Percentiles rank a stretch among this genome's conserved stretches.
These are phyloP conservation scores for Aethionema arabicum DNA, from an alignment of 345 rosid species.

Conservation along the genomic window DNA sequence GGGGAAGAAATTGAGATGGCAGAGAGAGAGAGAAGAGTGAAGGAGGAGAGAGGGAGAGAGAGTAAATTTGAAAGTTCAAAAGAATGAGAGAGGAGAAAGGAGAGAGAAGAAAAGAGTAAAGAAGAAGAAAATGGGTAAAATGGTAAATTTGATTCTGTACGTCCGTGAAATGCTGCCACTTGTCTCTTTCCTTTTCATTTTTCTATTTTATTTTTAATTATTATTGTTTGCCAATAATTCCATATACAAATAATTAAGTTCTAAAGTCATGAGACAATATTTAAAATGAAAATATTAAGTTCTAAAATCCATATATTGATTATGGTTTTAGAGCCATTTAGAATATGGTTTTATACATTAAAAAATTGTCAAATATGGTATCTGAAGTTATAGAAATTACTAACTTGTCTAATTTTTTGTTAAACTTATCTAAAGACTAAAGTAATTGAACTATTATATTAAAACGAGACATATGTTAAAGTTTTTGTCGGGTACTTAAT, in stretches of 20 bases:
- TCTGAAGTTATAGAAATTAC: no score
- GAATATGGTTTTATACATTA: no score
- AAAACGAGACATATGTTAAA: no score
- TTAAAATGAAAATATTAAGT: no score
- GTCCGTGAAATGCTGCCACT: slow-evolving; percentile 39
- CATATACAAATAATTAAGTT: neutral
- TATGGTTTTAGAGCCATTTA: no score
- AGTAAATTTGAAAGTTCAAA: slow-evolving; percentile 60
- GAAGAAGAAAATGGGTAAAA: neutral
- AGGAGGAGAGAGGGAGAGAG: neutral
- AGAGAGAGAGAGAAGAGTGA: slow-evolving; percentile 31
- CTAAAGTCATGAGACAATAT: no score
- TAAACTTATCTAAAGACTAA: no score
- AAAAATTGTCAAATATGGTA: no score
- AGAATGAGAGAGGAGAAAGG: slow-evolving; percentile 14
- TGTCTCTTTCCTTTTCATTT: slow-evolving; percentile 10
- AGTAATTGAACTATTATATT: no score
- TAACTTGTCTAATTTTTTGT: no score
- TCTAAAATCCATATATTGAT: no score
- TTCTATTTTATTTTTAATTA: neutral
- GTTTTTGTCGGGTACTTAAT: no score
- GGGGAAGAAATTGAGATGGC: neutral
- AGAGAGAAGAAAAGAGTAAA: slow-evolving; percentile 10
- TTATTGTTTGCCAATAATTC: neutral
- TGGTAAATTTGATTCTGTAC: slow-evolving; percentile 27